Base-by-base conservation (phyloP, 1,139 yeast species). In the Lodderomyces margitis region DNA sequence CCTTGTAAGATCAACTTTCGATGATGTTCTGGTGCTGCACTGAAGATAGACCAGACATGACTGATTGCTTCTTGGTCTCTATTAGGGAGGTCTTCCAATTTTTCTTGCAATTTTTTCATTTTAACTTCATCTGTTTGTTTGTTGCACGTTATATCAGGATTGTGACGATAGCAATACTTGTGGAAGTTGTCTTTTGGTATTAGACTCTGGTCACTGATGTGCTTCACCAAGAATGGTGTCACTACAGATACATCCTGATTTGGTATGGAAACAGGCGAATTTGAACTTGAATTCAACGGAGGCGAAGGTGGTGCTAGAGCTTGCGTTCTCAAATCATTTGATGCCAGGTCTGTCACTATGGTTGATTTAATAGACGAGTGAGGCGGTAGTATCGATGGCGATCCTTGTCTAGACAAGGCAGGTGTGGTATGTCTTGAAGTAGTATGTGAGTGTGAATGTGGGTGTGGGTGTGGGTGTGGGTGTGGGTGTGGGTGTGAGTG, bases 111-210 rank as follows among this genome's bases (percentile, higher is more conserved):
- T 44, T 76, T 75, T 38, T 68, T 70, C 83, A 86, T 79, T 51
- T 81, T 79, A 34, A 61, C 62, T 43, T 80, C 83, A 59, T 87
- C 95, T 2, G 87, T 80, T 44, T 73, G 75, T 52, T 83, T 82
- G 59, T 83, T 83, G 58, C 89, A 80, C 25, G 77, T 73, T 41
- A 83, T 74, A 43, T 86, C 92, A 4, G 98, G 98, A 55, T 91
- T 87, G 62, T 91, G 98, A 42, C 98, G 73, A 61, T 91, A 91
- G 59, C 98, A 91, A 62, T 80, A 89, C 50, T 76, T 74, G 52
- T 79, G 82, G 55, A 65, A 75, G 56, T 75, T 75, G 50, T 76
- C 81, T 38, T 64, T 64, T 17, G 75, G 75, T 25, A 72, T 67
- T 48, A 59, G 55, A 38, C 64, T 53, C 47, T 67, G 74, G 51